Base-by-base conservation (phyloP, 2,329 filamentous ascomycete genomes). In the Westerdykella ornata region DNA sequence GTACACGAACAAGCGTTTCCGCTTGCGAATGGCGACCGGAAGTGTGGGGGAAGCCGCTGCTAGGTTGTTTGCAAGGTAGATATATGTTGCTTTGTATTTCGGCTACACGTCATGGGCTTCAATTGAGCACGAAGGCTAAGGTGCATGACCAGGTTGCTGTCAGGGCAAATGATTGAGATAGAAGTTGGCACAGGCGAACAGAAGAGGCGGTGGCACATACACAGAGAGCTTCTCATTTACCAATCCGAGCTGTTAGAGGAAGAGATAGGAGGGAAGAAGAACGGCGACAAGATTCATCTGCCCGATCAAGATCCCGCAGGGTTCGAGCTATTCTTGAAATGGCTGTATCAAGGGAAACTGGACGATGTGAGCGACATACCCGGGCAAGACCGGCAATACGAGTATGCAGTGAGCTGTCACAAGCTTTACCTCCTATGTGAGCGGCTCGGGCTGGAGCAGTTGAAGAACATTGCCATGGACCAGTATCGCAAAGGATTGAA, bases 181-280 rank as follows among this genome's bases (percentile, higher is more conserved):
- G 71, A 69, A 49, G 73, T 77, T 31, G 74, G 74, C 44, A 7
- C 9, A 33, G 50, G 56, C 38, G 61, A 67, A 36, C 44, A 46
- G 39, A 65, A 63, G 52, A 68, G 70, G 39, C 71, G 71, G 63
- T 49, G 61, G 63, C 46, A 97, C 92, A 70, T 98, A 97, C 77
- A 98, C 92, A 48, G 92, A 97, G 76, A 94, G 87, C 69, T 98
- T 97, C 77, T 98, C 98, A 75, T 97, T 92, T 52, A 98, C 92
- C 59, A 98, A 53, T 74, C 73, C n/a, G 67, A 68, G 31, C 69
- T 67, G 50, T 62, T 69, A 31, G 58, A 65, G 44, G 44, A 53
- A 34, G 65, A 68, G 48, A 60, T 69, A 13, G 57, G 66, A 28
- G 62, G 57, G 29, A 58, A 66, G 39, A 56, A 56, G 34, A 60